Evolutionary conservation across 352 stramenopile genomes (phyloP).

Genomic region (Globisporangium middletonii): DNA sequence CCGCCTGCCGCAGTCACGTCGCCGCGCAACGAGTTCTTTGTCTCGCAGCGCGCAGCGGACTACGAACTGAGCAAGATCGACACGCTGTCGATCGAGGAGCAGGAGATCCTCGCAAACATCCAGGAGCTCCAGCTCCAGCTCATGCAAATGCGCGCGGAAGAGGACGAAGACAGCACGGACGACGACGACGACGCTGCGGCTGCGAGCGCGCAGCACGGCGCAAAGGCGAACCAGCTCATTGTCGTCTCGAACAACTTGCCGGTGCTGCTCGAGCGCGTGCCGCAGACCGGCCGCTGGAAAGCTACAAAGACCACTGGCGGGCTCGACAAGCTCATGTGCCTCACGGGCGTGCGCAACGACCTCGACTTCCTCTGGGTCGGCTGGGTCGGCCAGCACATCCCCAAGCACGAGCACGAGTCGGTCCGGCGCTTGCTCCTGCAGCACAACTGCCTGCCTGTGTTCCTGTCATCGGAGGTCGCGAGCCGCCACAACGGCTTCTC

Average conservation of each 20-base stretch:
- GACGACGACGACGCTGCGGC: conserved; percentile 14
- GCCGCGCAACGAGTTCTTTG: conserved; percentile 70
- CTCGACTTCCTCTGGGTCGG: conserved; percentile 86
- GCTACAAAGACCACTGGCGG: conserved; percentile 83
- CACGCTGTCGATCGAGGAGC: conserved; percentile 73
- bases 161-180: conserved; percentile 60
- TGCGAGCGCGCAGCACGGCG: conserved; percentile 8
- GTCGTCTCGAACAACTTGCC: conserved; percentile 87
- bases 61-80: conserved; percentile 63
- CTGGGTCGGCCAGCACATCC: conserved; percentile 86
- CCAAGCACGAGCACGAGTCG: conserved; percentile 71
- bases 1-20: conserved; percentile 21
- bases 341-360: conserved; percentile 58
- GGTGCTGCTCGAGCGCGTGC: conserved; percentile 63
- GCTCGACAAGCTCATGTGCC: conserved; percentile 79
- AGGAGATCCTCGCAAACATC: conserved; percentile 87
- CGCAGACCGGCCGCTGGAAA: conserved; percentile 76
- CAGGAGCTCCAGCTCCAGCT: conserved; percentile 87
- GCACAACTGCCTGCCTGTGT: conserved; percentile 87
- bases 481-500: conserved; percentile 86
- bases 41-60: conserved; percentile 65
- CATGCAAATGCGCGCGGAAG: conserved; percentile 63
- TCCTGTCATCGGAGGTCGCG: conserved; percentile 77
- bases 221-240: conserved; percentile 56
- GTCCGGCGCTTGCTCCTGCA: conserved; percentile 69